Percentiles rank a stretch among this genome's conserved stretches.
Conservation (phyloP, 352 stramenopile genomes). For the Phytophthora colocasiae region DNA sequence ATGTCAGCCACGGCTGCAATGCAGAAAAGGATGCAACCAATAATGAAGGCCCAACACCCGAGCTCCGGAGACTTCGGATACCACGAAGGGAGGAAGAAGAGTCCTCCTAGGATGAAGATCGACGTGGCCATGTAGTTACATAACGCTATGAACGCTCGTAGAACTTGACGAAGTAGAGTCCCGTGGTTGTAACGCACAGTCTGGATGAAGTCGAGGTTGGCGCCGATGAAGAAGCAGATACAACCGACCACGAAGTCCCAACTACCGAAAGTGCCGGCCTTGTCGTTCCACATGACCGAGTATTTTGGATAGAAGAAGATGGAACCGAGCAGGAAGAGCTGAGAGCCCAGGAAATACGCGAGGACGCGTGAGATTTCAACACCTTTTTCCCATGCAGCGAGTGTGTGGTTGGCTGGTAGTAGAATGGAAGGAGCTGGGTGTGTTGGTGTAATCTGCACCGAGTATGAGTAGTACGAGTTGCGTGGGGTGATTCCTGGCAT, state of each 20-base stretch:
- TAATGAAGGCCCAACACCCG: conserved; percentile 71
- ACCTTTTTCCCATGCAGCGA: neutral
- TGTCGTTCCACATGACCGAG: conserved; percentile 57
- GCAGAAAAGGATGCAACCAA: conserved; percentile 68
- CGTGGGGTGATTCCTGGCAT: conserved; percentile 10
- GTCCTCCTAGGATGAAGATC: conserved; percentile 67
- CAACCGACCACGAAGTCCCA: conserved; percentile 76
- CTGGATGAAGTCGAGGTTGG: conserved; percentile 71
- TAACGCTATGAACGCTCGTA: conserved; percentile 62
- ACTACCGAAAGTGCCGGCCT: conserved; percentile 57
- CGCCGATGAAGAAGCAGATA: conserved; percentile 59
- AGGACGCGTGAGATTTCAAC: neutral
- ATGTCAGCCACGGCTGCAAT: conserved; percentile 63
- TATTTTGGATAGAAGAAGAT: conserved; percentile 79
- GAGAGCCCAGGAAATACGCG: neutral
- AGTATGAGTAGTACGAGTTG: conserved; percentile 12
- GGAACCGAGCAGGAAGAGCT: conserved; percentile 67
- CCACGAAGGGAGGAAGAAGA: conserved; percentile 75
- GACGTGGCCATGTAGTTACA: conserved; percentile 65
- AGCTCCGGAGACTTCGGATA: conserved; percentile 63
- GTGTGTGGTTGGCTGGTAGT: conserved; percentile 2
- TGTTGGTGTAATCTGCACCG: neutral
- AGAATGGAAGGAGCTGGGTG: neutral
- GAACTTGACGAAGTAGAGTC: conserved; percentile 40
- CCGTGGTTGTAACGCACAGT: conserved; percentile 57